These are phyloP conservation scores for Eruca vesicaria DNA, from an alignment of 441 rosid species.

Conservation along the genomic window DNA sequence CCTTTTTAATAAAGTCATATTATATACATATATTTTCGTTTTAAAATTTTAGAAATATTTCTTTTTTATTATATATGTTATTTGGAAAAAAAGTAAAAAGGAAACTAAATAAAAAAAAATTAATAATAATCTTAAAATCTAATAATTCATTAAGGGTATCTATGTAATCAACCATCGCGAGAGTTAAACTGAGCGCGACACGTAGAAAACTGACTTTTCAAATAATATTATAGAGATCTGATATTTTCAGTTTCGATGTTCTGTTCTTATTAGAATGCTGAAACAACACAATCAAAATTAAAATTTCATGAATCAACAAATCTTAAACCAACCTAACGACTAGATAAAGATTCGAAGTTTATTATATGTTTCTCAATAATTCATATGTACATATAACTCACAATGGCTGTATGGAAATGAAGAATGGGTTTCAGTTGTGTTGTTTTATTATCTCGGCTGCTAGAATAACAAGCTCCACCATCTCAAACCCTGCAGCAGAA, in stretches of 20 bases:
- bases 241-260: background rate
- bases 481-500: conserved; percentile 88
- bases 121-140: too few relatives aligned
- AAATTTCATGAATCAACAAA: background rate
- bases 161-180: too few relatives aligned
- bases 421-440: conserved; percentile 6
- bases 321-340: conserved; percentile 4
- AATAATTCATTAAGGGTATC: too few relatives aligned
- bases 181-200: too few relatives aligned
- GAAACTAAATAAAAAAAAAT: too few relatives aligned
- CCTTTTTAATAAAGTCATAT: too few relatives aligned
- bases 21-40: too few relatives aligned
- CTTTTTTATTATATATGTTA: too few relatives aligned
- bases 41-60: too few relatives aligned
- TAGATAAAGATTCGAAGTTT: background rate
- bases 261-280: background rate
- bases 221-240: too few relatives aligned
- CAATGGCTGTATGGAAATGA: background rate
- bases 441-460: conserved; percentile 63
- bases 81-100: too few relatives aligned
- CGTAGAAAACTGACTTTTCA: too few relatives aligned
- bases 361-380: background rate
- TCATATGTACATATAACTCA: conserved; percentile 15
- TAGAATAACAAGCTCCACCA: conserved; percentile 94
- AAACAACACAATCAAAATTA: background rate